phyloP scores from a whole-genome alignment of 495 filamentous ascomycete genomes.

The Talaromyces proteolyticus region DNA sequence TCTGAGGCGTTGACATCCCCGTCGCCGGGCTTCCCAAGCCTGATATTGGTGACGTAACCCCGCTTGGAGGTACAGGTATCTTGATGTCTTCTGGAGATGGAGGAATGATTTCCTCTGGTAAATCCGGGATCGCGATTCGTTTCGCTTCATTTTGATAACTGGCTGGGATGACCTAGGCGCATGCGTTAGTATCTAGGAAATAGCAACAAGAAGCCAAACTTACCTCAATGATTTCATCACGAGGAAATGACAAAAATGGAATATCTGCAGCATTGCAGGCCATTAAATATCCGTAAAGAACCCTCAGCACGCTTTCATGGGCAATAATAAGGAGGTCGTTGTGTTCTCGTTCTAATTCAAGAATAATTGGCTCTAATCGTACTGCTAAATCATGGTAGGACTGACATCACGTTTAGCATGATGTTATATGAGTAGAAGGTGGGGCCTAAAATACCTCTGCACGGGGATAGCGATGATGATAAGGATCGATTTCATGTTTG shows the following conservation, averaged over 20 bases:
- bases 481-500: constrained; percentile 92
- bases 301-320: constrained; percentile 92
- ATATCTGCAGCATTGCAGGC: constrained; percentile 97
- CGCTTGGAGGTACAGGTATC: constrained; percentile 68
- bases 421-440: constrained; percentile 4
- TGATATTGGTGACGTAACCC: constrained; percentile 41
- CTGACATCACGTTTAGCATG: constrained; percentile 29
- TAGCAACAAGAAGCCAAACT: constrained; percentile 3
- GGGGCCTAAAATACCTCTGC: constrained; percentile 78
- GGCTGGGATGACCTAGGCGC: constrained; percentile 77
- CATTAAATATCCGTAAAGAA: constrained; percentile 97
- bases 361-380: constrained; percentile 95
- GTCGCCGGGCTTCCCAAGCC: constrained; percentile 42
- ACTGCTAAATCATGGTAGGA: constrained; percentile 98
- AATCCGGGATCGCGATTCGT: constrained; percentile 69
- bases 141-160: constrained; percentile 95
- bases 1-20: constrained; percentile 36
- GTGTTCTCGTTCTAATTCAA: constrained; percentile 95
- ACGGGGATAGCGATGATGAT: constrained; percentile 93
- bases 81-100: constrained; percentile 77
- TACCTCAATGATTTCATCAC: constrained; percentile 94
- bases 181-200: constrained; percentile 13
- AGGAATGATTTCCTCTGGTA: constrained; percentile 57
- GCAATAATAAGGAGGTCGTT: constrained; percentile 97
- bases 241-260: constrained; percentile 86